Base-by-base conservation (phyloP, 495 filamentous ascomycete genomes). In the Aspergillus diversus region DNA sequence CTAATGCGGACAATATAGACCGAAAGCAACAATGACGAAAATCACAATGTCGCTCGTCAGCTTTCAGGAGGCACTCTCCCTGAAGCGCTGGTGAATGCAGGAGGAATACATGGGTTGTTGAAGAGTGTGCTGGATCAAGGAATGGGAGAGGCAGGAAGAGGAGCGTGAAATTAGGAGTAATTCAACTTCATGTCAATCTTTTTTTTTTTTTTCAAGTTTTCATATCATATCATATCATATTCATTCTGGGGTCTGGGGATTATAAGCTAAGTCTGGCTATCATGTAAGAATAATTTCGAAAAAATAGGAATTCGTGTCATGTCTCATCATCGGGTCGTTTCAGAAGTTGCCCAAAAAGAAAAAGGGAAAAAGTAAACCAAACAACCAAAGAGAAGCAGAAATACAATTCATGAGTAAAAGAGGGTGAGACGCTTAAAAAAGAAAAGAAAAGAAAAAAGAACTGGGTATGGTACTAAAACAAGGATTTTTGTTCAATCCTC, bases 401-500 rank as follows among this genome's bases (percentile, higher is more conserved):
- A 17, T 16, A 21, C 39, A 43, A 11, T 43, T 43, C 39, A 15
- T 7, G 39, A 43, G 39, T 13, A 6, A 50, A 9, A 17, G 47
- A 50, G 47, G 9, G 16, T 7, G 47, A 32, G 39, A 33, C 3
- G 21, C 34, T 5, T 48, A 46, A 33, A 58, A 13, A 43, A 42
- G 32, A 15, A 6, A 49, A 58, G 46, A 47, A 49, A 49, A 49
- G 21, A 42, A 61, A 61, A 61, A 57, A 59, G 48, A 59, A 48
- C 37, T 12, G 60, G 15, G 15, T 33, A 33, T 15, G 59, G 33
- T 51, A 15, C 46, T 55, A 48, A 59, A 49, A 32, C 34, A 31
- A n/a, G 60, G 39, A n/a, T 21, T 21, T 7, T 15, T 9, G 21
- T 6, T 63, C 68, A 73, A 58, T 73, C 72, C 17, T 83, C 82